Percentiles rank a stretch among this genome's conserved stretches.
phyloP scores from a whole-genome alignment of 306 rosid genomes.

The Trifolium fragiferum region DNA sequence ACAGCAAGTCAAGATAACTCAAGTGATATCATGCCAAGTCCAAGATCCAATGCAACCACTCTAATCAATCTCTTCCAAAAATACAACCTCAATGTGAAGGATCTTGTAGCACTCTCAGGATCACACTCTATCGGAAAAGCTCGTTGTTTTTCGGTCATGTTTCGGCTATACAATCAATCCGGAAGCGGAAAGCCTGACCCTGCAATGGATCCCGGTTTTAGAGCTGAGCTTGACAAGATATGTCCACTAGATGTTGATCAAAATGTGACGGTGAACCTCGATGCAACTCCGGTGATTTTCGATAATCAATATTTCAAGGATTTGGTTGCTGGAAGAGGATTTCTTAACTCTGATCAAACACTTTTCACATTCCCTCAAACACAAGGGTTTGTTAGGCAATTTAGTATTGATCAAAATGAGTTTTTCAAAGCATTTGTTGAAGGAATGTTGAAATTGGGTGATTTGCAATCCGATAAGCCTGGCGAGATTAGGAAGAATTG shows the following conservation, averaged over 20 bases:
- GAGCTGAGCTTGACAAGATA: conserved; percentile 56
- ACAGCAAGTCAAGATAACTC: conserved; percentile 73
- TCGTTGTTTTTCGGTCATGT: conserved; percentile 91
- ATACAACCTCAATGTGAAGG: conserved; percentile 57
- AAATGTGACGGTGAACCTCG: conserved; percentile 73
- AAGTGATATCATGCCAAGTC: conserved; percentile 78
- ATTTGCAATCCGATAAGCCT: conserved; percentile 63
- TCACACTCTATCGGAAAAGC: conserved; percentile 85
- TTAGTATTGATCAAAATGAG: conserved; percentile 45
- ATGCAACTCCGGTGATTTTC: conserved; percentile 70
- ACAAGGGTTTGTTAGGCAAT: conserved; percentile 51
- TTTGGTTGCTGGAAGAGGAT: conserved; percentile 76
- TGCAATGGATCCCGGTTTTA: conserved; percentile 54
- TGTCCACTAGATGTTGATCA: conserved; percentile 77
- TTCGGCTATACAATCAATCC: conserved; percentile 82
- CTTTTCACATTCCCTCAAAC: conserved; percentile 62
- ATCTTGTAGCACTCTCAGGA: conserved; percentile 87
- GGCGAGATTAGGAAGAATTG: conserved; percentile 86
- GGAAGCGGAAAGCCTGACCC: conserved; percentile 83
- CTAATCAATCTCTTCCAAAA: conserved; percentile 67
- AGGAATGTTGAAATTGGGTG: conserved; percentile 88
- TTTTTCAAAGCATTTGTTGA: conserved; percentile 69
- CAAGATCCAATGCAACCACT: conserved; percentile 74
- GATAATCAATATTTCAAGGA: conserved; percentile 93
- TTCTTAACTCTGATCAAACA: conserved; percentile 84